phyloP scores from a whole-genome alignment of 2,329 filamentous ascomycete genomes.

The Didymella glomerata region DNA sequence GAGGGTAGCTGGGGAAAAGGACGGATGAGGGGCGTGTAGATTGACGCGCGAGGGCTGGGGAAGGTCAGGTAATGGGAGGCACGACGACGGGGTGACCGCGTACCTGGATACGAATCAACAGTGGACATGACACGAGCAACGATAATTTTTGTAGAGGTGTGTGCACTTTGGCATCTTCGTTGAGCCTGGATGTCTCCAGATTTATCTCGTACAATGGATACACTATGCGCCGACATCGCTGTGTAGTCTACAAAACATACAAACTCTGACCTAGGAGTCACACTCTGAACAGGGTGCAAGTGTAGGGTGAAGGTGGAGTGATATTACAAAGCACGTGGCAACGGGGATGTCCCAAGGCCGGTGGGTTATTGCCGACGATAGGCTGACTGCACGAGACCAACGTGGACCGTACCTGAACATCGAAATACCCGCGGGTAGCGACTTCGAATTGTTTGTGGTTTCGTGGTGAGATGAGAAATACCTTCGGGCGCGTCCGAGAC shows the following conservation, averaged over 20 bases:
- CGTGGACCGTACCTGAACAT: conserved; percentile 14
- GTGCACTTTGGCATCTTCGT: conserved; percentile 12
- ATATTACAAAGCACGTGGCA: conserved; percentile 21
- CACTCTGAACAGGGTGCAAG: neutral
- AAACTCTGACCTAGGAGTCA: conserved; percentile 14
- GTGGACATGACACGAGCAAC: conserved; percentile 21
- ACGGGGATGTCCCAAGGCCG: conserved; percentile 10
- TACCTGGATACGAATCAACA: conserved; percentile 5
- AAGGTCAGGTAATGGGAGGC: neutral
- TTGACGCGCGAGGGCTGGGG: neutral
- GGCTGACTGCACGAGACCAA: conserved; percentile 9
- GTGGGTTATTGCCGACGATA: conserved; percentile 9
- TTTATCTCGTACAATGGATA: conserved; percentile 12
- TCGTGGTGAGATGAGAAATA: conserved; percentile 19
- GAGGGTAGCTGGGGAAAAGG: conserved; percentile 10
- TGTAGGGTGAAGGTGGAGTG: conserved; percentile 11
- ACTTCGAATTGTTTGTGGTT: conserved; percentile 13
- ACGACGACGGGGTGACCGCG: neutral
- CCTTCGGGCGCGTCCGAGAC: conserved; percentile 16
- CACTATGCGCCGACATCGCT: conserved; percentile 20
- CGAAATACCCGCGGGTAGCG: conserved; percentile 3
- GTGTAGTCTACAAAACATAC: conserved; percentile 16
- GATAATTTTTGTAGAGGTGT: conserved; percentile 17
- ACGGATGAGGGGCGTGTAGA: conserved; percentile 2
- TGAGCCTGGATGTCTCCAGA: conserved; percentile 17